phyloP scores from a whole-genome alignment of 495 filamentous ascomycete species.

The Aspergillus affinis region DNA sequence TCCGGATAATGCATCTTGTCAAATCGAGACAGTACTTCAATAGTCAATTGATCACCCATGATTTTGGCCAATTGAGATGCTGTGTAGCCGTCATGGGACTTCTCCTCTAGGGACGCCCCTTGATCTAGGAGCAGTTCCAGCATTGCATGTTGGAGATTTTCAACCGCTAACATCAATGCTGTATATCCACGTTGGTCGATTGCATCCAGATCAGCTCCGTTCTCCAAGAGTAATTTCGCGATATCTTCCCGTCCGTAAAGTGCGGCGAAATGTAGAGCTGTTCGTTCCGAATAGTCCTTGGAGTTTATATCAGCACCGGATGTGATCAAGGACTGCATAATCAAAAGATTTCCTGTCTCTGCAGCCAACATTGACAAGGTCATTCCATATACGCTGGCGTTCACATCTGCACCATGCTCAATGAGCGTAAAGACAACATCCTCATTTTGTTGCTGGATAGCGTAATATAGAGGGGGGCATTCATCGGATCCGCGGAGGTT shows the following conservation, averaged over 20 bases:
- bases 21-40: not conserved
- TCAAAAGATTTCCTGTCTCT: conserved; percentile 6
- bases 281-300: conserved; percentile 2
- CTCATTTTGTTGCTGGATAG: conserved; percentile 7
- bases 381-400: conserved; percentile 1
- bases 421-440: conserved; percentile 1
- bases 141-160: not conserved
- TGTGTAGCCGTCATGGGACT: conserved; percentile 3
- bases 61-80: not conserved
- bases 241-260: conserved; percentile 1
- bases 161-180: not conserved
- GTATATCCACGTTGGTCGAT: conserved; percentile 1
- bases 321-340: not conserved
- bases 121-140: conserved; percentile 1
- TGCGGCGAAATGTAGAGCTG: conserved; percentile 6
- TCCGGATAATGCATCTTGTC: too few species aligned
- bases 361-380: conserved; percentile 7
- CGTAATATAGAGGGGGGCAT: conserved; percentile 3
- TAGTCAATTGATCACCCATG: conserved; percentile 1
- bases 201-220: conserved; percentile 5
- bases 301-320: conserved; percentile 2
- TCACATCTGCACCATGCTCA: conserved; percentile 3
- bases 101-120: conserved; percentile 1
- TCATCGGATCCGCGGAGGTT: conserved; percentile 7
- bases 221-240: conserved; percentile 3